Base-by-base conservation (phyloP, 345 rosid genomes). In the Gossypium arboreum region DNA sequence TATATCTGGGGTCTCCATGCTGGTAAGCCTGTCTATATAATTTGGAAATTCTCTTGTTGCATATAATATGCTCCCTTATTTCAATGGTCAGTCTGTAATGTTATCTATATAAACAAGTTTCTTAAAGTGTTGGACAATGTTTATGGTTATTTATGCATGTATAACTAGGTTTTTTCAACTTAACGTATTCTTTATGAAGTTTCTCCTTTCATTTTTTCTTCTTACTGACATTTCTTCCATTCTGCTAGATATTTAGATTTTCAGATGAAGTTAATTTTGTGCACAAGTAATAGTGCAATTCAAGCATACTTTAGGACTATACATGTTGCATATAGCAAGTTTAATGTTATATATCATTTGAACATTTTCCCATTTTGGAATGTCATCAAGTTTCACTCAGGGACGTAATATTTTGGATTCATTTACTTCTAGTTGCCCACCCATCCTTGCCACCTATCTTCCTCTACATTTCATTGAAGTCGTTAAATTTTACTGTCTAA, bases 1-100 rank as follows among this genome's bases (percentile, higher is more conserved):
- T 79, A 68, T 91, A 82, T 88, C 97, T 11, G 76, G 87, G 22
- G 89, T 90, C 64, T 89, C 97, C 61, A 76, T 91, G 74, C 86
- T 95, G 97, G 99, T 95, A 93, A 20, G 68, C 41, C 25, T 74
- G 45, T 79, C 51, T 18, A 39, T 41, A 44, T 48, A 27, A 20
- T 20, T 73, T 69, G 59, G 52, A 59, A 27, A 2, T 69, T 69
- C 9, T 27, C 11, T 69, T 69, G 47, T 51, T 69, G 24, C 60
- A 17, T 52, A 25, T 51, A 4, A 48, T 25, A 0, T 25, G 43
- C 34, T 66, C 1, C 70, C 34, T 50, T 18, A 18, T 66, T 66
- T 66, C 4, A 5, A 20, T 44, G 43, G 2, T 68, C 44, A 47
- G 50, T 47, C 27, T 68, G 39, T 68, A 13, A 47, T 68, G 55